These are phyloP conservation scores for Aotearoamyces nothofagi DNA, from an alignment of 2,329 filamentous ascomycete genomes.

Conservation along the genomic window DNA sequence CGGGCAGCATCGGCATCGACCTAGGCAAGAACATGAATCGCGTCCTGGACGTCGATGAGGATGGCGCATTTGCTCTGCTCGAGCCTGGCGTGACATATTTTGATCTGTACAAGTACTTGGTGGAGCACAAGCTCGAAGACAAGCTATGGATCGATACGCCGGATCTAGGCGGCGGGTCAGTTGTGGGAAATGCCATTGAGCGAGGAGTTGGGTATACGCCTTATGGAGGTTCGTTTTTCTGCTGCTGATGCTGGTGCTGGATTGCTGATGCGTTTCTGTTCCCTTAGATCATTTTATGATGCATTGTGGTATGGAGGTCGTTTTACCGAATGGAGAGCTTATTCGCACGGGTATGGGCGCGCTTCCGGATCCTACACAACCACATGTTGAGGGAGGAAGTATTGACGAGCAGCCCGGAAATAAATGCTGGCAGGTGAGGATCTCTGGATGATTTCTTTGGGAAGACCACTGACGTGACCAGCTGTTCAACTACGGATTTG, in stretches of 20 bases:
- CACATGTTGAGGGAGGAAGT: slow-evolving; percentile 10
- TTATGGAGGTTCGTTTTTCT: slow-evolving; percentile 45
- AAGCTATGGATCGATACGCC: slow-evolving; percentile 27
- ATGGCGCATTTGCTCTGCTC: slow-evolving; percentile 32
- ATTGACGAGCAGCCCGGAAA: slow-evolving; percentile 24
- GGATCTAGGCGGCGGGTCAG: slow-evolving; percentile 24
- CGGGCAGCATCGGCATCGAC: slow-evolving; percentile 33
- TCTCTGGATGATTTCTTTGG: too few species aligned
- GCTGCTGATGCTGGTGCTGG: too few species aligned
- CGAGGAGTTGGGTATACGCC: slow-evolving; percentile 24
- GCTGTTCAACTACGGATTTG: slow-evolving; percentile 24
- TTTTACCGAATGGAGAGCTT: slow-evolving; percentile 28
- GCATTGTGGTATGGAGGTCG: slow-evolving; percentile 28
- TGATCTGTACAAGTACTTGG: slow-evolving; percentile 32
- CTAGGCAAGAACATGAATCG: slow-evolving; percentile 37
- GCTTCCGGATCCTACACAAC: slow-evolving; percentile 23
- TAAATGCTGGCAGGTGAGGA: slow-evolving; percentile 23
- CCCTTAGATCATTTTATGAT: slow-evolving; percentile 27
- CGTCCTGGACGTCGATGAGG: slow-evolving; percentile 32
- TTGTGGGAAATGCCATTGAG: slow-evolving; percentile 29
- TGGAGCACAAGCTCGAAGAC: slow-evolving; percentile 22
- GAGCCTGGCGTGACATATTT: slow-evolving; percentile 40
- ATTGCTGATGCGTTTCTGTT: too few species aligned
- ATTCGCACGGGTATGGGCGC: slow-evolving; percentile 32
- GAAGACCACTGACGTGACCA: too few species aligned